Percentiles rank a stretch among this genome's conserved stretches.
phyloP scores from a whole-genome alignment of 2,329 filamentous ascomycete species.

The Verticillium klebahnii region DNA sequence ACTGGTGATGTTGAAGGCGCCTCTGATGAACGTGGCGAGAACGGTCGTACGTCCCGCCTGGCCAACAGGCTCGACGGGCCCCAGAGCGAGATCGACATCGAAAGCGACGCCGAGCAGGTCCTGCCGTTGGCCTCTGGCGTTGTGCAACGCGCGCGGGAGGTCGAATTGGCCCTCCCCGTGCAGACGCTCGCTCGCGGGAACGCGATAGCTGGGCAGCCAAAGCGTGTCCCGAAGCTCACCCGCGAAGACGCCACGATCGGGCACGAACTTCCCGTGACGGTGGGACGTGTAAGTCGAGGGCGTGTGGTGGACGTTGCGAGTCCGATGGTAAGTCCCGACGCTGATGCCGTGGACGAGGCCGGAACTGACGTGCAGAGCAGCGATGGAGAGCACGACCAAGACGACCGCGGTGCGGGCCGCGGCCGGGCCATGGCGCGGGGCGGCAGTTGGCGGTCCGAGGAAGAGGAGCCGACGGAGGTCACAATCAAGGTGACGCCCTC shows the following conservation, averaged over 20 bases:
- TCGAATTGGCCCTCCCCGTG: background rate
- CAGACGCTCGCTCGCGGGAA: background rate
- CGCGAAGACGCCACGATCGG: background rate
- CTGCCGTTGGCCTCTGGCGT: background rate
- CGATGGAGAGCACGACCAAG: background rate
- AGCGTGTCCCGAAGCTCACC: background rate
- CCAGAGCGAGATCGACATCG: too few relatives aligned
- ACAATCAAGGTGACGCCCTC: background rate
- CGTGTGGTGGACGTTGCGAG: background rate
- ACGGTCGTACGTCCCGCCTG: background rate
- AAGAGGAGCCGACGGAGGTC: background rate
- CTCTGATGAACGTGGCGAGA: background rate
- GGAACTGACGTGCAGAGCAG: background rate
- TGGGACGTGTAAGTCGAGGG: background rate
- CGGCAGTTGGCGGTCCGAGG: background rate
- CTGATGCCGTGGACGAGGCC: background rate
- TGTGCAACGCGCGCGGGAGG: background rate
- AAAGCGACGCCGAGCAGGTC: background rate
- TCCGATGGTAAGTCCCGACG: background rate
- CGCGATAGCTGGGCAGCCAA: background rate
- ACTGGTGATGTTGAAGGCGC: background rate
- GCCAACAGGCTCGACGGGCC: too few relatives aligned
- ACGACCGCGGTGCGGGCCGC: background rate
- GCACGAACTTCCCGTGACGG: background rate
- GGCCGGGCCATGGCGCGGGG: background rate